Conservation (phyloP, 495 filamentous ascomycete genomes). For the Xylaria bambusicola region DNA sequence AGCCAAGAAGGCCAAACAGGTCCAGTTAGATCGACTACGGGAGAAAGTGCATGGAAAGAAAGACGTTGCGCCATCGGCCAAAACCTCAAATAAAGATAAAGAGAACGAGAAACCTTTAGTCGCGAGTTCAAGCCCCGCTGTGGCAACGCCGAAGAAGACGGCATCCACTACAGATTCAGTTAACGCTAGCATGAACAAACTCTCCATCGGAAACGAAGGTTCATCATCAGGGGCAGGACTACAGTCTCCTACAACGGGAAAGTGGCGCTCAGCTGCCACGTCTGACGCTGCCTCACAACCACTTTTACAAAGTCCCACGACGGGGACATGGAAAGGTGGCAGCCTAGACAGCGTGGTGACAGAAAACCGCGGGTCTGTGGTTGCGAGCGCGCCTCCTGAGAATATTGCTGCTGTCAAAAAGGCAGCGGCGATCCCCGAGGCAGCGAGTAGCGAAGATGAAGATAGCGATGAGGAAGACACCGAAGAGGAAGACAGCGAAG, state of each 20-base stretch:
- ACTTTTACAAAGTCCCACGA: constrained; percentile 47
- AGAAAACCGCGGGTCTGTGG: constrained; percentile 30
- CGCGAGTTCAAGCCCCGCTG: not conserved
- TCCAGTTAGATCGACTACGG: constrained; percentile 44
- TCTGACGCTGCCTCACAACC: constrained; percentile 16
- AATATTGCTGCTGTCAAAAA: constrained; percentile 44
- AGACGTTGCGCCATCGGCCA: constrained; percentile 31
- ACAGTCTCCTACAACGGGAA: constrained; percentile 41
- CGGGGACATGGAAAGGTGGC: constrained; percentile 49
- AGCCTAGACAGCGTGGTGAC: constrained; percentile 36
- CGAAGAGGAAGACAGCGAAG: constrained; percentile 27
- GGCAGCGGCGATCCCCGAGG: constrained; percentile 41
- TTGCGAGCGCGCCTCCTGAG: constrained; percentile 33
- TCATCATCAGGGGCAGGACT: constrained; percentile 23
- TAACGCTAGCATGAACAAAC: constrained; percentile 11
- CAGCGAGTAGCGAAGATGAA: constrained; percentile 25
- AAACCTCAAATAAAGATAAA: constrained; percentile 31
- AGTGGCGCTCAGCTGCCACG: constrained; percentile 30
- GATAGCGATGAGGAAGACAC: constrained; percentile 21
- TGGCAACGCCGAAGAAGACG: constrained; percentile 2
- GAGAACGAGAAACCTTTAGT: constrained; percentile 31
- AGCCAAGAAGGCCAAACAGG: constrained; percentile 62
- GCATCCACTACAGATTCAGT: constrained; percentile 12
- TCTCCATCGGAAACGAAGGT: constrained; percentile 11
- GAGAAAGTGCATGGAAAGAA: constrained; percentile 43